A percentile compares a stretch with the other conserved stretches of the same genome.
These are phyloP conservation scores for Cryptococcus sp. DNA, from an alignment of 1,284 basidiomycete species.

Conservation along the genomic window DNA sequence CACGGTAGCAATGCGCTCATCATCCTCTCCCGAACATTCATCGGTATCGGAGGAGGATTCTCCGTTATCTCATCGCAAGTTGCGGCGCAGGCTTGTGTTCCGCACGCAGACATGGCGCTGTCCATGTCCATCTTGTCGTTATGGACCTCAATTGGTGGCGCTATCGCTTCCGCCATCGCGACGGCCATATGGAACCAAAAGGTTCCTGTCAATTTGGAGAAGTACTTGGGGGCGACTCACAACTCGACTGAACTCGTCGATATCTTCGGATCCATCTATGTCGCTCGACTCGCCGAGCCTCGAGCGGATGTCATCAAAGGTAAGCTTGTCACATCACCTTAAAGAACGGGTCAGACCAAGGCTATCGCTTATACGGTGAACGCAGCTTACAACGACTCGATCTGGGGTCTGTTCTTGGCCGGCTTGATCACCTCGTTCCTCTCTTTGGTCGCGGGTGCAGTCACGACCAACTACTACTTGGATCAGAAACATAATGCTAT, in stretches of 20 bases:
- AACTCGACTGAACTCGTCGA: conserved; percentile 30
- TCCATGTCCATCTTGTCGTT: conserved; percentile 51
- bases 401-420: conserved; percentile 31
- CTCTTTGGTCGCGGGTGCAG: conserved; percentile 33
- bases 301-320: conserved; percentile 35
- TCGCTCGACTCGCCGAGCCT: conserved; percentile 35
- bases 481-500: conserved; percentile 39
- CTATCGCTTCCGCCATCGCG: conserved; percentile 47
- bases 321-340: conserved; percentile 11
- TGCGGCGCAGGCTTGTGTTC: conserved; percentile 49
- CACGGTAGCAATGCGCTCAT: conserved; percentile 33
- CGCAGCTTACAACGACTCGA: conserved; percentile 39
- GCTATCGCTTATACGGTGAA: neutral
- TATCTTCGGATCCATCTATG: conserved; percentile 38
- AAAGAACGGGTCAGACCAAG: neutral
- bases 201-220: conserved; percentile 29
- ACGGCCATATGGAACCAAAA: conserved; percentile 47
- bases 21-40: conserved; percentile 45
- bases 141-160: conserved; percentile 53
- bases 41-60: conserved; percentile 45
- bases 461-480: conserved; percentile 37
- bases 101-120: conserved; percentile 52
- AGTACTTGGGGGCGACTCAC: conserved; percentile 29
- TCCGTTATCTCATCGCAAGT: conserved; percentile 51
- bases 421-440: conserved; percentile 32